Evolutionary conservation across 345 rosid genomes (phyloP).

Genomic region (Toxicodendron radicans): DNA sequence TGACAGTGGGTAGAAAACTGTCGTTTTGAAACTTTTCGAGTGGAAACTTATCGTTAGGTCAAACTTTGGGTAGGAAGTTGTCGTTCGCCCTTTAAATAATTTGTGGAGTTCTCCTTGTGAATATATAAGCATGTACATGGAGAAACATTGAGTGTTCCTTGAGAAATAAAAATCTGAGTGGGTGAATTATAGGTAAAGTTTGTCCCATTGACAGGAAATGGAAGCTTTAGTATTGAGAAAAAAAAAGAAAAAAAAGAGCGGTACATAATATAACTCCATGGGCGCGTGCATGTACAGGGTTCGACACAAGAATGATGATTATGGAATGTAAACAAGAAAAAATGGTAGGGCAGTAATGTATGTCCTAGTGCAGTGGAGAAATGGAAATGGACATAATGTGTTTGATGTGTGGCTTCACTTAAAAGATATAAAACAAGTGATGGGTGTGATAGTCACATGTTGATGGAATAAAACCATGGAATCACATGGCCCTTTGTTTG

Average conservation of each 20-base stretch:
- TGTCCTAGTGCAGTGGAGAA: not conserved
- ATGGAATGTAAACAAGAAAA: not conserved
- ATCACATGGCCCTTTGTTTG: constrained; percentile 28
- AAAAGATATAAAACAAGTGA: not conserved
- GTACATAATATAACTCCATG: not conserved
- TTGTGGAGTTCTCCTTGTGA: too few relatives aligned
- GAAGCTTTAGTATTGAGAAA: not conserved
- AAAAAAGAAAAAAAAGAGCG: too few relatives aligned
- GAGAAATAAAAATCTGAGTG: not conserved
- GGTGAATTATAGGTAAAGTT: not conserved
- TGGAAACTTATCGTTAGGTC: too few relatives aligned
- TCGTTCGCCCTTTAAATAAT: too few relatives aligned
- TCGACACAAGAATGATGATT: constrained; percentile 1
- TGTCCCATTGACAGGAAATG: constrained; percentile 2
- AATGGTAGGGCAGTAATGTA: not conserved
- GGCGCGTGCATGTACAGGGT: constrained; percentile 22
- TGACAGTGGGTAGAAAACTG: too few relatives aligned
- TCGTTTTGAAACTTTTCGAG: too few relatives aligned
- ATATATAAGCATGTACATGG: too few relatives aligned
- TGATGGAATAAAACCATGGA: constrained; percentile 26
- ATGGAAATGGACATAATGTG: not conserved
- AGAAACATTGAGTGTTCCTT: not conserved
- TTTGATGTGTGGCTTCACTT: constrained; percentile 10
- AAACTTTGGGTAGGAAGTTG: too few relatives aligned
- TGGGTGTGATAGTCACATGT: constrained; percentile 31